Base-by-base conservation (phyloP, 2,329 filamentous ascomycete species). In the Daldinia eschscholtzii region DNA sequence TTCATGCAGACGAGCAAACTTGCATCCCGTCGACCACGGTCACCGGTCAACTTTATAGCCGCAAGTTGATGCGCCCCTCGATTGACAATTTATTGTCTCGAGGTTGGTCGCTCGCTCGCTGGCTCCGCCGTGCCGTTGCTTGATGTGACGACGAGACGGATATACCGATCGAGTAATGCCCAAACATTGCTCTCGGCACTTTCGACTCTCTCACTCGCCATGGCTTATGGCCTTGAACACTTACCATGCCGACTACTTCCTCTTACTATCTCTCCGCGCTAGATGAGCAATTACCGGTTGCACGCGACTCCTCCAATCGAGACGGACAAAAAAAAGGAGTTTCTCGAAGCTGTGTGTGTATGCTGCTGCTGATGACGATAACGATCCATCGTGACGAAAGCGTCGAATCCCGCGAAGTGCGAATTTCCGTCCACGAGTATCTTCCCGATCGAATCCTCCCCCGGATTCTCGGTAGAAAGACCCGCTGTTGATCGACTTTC, bases 1-100 rank as follows among this genome's bases (percentile, higher is more conserved):
- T 64, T 63, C 70, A 70, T 72, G 70, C 64, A 42, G 50, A 46
- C 23, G 56, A 52, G 55, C 55, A 46, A 58, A 30, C 23, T 9
- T 9, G 70, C 64, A 67, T 70, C 70, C 67, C 70, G 70, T 41
- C 30, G 64, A 28, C 67, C 64, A 48, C 70, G 70, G 70, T 70
- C n/a, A 72, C 23, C 33, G 56, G 70, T 44, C 50, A 33, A 44
- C 33, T 23, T 30, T 20, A 37, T 6, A 37, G 30, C 37, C 33
- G 39, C 35, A 53, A 53, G 57, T 37, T 30, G 60, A 56, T 44
- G 58, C 20, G 33, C 44, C 46, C 61, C 61, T 67, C 42, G 69
- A 64, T 71, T 35, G 66, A 71, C 58, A 67, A 44, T n/a, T 26
- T 9, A 44, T 56, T 67, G 69, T 71, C 67, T 71, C 67, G 67